Percentiles rank a stretch among this genome's conserved stretches.
These are phyloP conservation scores for Inosperma sp. DNA, from an alignment of 768 basidiomycete genomes.

Conservation along the genomic window DNA sequence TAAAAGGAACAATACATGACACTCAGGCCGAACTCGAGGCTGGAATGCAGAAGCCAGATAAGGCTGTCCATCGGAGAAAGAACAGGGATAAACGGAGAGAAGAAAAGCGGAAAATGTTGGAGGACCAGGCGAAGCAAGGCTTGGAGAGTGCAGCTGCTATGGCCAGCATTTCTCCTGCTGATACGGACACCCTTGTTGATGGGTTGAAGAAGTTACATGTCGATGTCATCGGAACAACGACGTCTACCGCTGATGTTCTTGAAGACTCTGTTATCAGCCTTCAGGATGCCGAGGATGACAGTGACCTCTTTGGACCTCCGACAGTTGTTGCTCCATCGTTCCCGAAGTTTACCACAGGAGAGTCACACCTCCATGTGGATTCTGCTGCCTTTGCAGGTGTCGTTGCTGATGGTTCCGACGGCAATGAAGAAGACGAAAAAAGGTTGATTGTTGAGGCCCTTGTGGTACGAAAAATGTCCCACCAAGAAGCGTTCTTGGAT, in stretches of 20 bases:
- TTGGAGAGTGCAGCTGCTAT: constrained; percentile 7
- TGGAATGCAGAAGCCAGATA: constrained; percentile 15
- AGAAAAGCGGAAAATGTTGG: constrained; percentile 37
- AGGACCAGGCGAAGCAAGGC: constrained; percentile 26
- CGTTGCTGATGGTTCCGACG: constrained; percentile 14
- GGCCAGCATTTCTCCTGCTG: constrained; percentile 3
- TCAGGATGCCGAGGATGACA: constrained; percentile 25
- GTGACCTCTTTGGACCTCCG: constrained; percentile 38
- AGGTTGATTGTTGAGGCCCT: constrained; percentile 79
- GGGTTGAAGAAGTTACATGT: constrained; percentile 34
- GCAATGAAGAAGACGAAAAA: constrained; percentile 29
- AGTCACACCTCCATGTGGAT: constrained; percentile 28
- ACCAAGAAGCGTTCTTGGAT: constrained; percentile 74
- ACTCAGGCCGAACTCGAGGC: constrained; percentile 11
- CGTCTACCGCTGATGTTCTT: constrained; percentile 5
- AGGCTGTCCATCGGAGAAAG: constrained; percentile 30
- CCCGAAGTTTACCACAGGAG: constrained; percentile 24
- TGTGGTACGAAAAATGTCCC: constrained; percentile 70
- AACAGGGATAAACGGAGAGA: constrained; percentile 51
- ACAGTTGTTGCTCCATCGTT: constrained; percentile 22
- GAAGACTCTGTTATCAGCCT: background rate
- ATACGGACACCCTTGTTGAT: constrained; percentile 26
- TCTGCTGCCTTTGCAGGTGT: constrained; percentile 22
- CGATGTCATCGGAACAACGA: constrained; percentile 17
- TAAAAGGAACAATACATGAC: constrained; percentile 17